phyloP scores from a whole-genome alignment of 805 yeast species.

The Tetrapisispora namnaoensis region DNA sequence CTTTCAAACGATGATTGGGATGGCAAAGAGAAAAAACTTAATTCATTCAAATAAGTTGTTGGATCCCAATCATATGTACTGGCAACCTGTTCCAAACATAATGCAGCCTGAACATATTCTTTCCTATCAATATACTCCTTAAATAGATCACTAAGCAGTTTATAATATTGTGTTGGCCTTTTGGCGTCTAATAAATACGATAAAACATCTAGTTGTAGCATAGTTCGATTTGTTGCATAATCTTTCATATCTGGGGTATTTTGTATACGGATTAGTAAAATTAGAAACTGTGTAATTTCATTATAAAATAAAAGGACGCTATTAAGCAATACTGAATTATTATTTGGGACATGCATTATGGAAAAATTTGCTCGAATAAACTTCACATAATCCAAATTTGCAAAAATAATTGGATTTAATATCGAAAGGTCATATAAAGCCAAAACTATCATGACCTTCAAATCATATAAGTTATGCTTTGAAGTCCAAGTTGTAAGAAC shows the following conservation, averaged over 20 bases:
- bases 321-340: conserved; percentile 49
- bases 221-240: conserved; percentile 78
- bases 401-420: conserved; percentile 16
- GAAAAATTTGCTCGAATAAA: conserved; percentile 13
- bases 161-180: conserved; percentile 69
- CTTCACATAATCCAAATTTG: conserved; percentile 17
- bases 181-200: conserved; percentile 69
- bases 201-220: conserved; percentile 65
- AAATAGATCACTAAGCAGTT: conserved; percentile 68
- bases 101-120: conserved; percentile 73
- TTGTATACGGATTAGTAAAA: conserved; percentile 45
- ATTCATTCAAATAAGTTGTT: conserved; percentile 43
- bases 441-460: conserved; percentile 1
- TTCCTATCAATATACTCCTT: conserved; percentile 49
- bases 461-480: neutral
- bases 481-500: neutral
- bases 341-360: conserved; percentile 32
- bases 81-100: conserved; percentile 68
- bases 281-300: conserved; percentile 51
- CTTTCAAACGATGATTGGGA: conserved; percentile 72
- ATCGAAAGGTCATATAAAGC: conserved; percentile 22
- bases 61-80: conserved; percentile 68
- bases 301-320: conserved; percentile 42
- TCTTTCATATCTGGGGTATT: conserved; percentile 74
- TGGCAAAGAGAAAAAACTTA: conserved; percentile 63